Conservation (phyloP, 768 basidiomycete species). For the Mycena galopus region DNA sequence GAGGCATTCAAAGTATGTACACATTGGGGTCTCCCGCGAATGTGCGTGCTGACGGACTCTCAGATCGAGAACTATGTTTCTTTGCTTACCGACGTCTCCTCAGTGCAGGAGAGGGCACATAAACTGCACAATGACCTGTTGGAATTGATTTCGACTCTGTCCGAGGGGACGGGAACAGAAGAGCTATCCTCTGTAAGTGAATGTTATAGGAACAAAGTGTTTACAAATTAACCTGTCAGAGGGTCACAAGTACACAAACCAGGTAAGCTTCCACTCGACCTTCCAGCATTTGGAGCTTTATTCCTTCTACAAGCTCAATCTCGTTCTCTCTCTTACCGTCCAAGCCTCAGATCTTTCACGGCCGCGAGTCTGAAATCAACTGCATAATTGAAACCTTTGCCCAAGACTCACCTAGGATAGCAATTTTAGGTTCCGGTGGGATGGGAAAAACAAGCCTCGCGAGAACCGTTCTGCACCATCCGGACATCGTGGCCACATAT, state of each 20-base stretch:
- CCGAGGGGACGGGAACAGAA: background rate
- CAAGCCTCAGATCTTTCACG: conserved; percentile 8
- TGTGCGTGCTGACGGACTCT: background rate
- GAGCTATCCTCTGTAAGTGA: background rate
- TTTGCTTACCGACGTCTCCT: background rate
- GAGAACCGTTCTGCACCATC: conserved; percentile 4
- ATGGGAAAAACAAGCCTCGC: conserved; percentile 16
- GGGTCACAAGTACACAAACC: background rate
- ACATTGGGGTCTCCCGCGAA: background rate
- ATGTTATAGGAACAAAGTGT: background rate
- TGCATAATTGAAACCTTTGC: background rate
- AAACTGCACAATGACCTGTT: background rate
- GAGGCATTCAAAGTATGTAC: background rate
- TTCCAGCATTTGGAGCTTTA: background rate
- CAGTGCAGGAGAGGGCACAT: background rate
- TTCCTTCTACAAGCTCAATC: background rate
- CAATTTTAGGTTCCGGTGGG: conserved; percentile 19
- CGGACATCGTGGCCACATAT: background rate
- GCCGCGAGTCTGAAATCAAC: conserved; percentile 9
- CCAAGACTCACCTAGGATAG: background rate
- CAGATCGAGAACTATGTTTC: background rate
- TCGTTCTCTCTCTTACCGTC: conserved; percentile 20
- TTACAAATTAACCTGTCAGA: background rate
- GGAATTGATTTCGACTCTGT: background rate
- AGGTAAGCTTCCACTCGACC: background rate